Base-by-base conservation (phyloP, 2,329 filamentous ascomycete genomes). In the Cercospora sp. region DNA sequence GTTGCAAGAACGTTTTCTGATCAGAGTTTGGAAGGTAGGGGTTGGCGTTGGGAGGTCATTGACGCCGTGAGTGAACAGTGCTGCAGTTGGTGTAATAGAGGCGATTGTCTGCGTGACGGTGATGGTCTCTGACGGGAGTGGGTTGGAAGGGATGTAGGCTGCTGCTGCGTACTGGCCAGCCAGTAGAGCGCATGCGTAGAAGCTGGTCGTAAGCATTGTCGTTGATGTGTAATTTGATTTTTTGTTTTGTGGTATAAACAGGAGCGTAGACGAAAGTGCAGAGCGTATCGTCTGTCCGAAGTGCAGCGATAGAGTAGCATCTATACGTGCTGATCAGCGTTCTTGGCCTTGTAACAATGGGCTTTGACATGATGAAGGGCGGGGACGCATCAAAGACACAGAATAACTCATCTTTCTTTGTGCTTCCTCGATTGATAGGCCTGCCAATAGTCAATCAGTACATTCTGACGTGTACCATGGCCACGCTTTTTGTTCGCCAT, bases 111-210 rank as follows among this genome's bases (percentile, higher is more conserved):
- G 48, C 9, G 12, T 16, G 48, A 7, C 16, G 48, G 48, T n/a
- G 23, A 55, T 28, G 5, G 48, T 5, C 13, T 26, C 12, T 55
- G 48, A 23, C 7, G 23, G 23, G 5, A 55, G 23, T 6, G 48
- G 10, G 13, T 10, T 18, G 30, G n/a, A 16, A 20, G 60, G 60
- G 26, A 63, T 30, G 9, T 63, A 63, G 10, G 30, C 60, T 36
- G 60, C 60, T 53, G 45, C 45, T 63, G 45, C 60, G 45, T 63
- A 53, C 60, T 55, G 60, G 60, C 42, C 60, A 16, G 60, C 60
- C 60, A 63, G 45, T 36, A 63, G 45, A 36, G 39, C 60, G 42
- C 39, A 63, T 2, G 28, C 48, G 60, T 31, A 18, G 28, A 53
- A 31, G 60, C 48, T 53, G 30, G 39, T 31, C 26, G 60, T 63